These are phyloP conservation scores for Pyricularia pennisetigena DNA, from an alignment of 2,329 filamentous ascomycete species.

Conservation along the genomic window DNA sequence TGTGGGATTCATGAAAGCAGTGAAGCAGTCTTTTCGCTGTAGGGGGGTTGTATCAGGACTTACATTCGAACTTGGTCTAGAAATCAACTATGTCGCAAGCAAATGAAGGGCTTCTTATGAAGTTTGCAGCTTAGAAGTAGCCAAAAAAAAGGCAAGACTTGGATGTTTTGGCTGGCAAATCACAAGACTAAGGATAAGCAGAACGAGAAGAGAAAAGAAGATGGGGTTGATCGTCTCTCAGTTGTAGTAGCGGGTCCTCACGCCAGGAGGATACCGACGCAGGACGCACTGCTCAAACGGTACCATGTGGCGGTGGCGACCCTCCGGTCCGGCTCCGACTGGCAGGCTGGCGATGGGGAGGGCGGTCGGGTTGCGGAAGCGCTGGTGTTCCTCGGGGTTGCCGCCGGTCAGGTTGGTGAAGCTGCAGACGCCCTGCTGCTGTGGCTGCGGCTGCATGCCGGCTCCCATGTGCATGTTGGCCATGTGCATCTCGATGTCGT, in stretches of 20 bases:
- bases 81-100: neutral
- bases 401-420: no score
- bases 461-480: neutral
- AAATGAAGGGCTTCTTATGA: neutral
- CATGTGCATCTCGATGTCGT: neutral
- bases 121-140: neutral
- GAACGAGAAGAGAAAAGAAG: neutral
- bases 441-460: neutral
- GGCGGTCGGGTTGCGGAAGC: neutral
- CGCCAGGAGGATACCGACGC: neutral
- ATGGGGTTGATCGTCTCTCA: neutral
- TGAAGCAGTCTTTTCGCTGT: neutral
- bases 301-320: slow-evolving; percentile 9
- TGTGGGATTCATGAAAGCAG: neutral
- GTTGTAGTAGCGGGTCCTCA: slow-evolving; percentile 1
- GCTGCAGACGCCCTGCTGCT: neutral
- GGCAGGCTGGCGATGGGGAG: slow-evolving; percentile 25
- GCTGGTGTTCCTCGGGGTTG: neutral
- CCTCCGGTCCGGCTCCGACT: slow-evolving; percentile 31
- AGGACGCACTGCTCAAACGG: slow-evolving; percentile 7
- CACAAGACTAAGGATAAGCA: neutral
- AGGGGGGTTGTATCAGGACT: neutral
- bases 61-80: neutral
- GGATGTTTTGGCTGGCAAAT: neutral
- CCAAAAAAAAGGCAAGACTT: neutral